These are phyloP conservation scores for Epichloe uncinata DNA, from an alignment of 2,329 filamentous ascomycete species.

Conservation along the genomic window DNA sequence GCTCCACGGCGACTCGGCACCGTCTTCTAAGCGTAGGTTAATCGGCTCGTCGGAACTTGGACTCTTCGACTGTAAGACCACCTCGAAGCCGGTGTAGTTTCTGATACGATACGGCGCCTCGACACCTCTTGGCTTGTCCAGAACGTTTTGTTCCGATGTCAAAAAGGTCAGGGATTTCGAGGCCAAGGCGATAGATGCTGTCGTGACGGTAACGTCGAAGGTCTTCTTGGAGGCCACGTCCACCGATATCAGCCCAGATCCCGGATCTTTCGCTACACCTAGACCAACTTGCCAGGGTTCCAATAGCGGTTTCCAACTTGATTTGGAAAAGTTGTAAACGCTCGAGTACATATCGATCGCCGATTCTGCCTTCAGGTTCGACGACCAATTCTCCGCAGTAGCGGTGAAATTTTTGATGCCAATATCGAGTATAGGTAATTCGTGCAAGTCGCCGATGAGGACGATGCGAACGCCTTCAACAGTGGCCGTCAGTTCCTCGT, in stretches of 20 bases:
- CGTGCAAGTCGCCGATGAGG: slow-evolving; percentile 88
- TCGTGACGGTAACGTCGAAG: slow-evolving; percentile 85
- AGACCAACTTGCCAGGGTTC: slow-evolving; percentile 96
- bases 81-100: slow-evolving; percentile 90
- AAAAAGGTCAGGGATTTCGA: slow-evolving; percentile 91
- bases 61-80: slow-evolving; percentile 70
- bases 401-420: slow-evolving; percentile 83
- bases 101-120: slow-evolving; percentile 89
- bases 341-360: slow-evolving; percentile 92
- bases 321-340: slow-evolving; percentile 98
- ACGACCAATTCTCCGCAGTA: slow-evolving; percentile 82
- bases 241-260: slow-evolving; percentile 64
- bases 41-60: slow-evolving; percentile 51
- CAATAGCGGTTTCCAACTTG: slow-evolving; percentile 90
- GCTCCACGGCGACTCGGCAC: slow-evolving; percentile 85
- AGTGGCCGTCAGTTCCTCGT: slow-evolving; percentile 72
- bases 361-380: slow-evolving; percentile 72
- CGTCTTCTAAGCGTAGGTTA: slow-evolving; percentile 68
- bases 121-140: slow-evolving; percentile 81
- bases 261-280: slow-evolving; percentile 66
- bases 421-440: slow-evolving; percentile 86
- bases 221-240: slow-evolving; percentile 81
- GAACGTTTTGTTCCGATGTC: slow-evolving; percentile 68
- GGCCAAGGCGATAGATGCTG: slow-evolving; percentile 81
- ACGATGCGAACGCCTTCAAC: slow-evolving; percentile 85